Base-by-base conservation (phyloP, 768 basidiomycete species). In the Lactifluus hygrophoroides region DNA sequence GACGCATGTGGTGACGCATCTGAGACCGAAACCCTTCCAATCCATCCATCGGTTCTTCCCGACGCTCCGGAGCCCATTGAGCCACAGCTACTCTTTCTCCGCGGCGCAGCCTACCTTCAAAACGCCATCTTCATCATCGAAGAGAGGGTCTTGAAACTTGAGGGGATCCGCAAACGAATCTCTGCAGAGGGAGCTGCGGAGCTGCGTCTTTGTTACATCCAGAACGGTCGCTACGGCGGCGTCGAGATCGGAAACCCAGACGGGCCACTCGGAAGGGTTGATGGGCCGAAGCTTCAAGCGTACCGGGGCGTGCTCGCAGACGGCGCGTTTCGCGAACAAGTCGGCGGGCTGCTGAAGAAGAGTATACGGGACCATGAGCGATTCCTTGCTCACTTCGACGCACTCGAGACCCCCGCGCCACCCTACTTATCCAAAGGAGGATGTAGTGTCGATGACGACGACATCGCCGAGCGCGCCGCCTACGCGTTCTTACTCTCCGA, bases 31-130 rank as follows among this genome's bases (percentile, higher is more conserved):
- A 72, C 74, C 0, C 69, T 77, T 17, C 68, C 77, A 38, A 69
- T 84, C n/a, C 89, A 90, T 67, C 84, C 86, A 4, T 90, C 88
- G 6, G 79, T 83, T 32, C 77, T 82, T 3, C 84, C 87, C 5
- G 83, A 86, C 62, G 86, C 89, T 11, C 91, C 92, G 0, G 88
- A 92, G 57, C 89, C 93, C 37, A 83, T 94, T 55, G 92, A 94
- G 67, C 85, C 83, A 0, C 92, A 94, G 66, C 73, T 89, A 23
- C 72, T 91, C 85, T 94, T 94, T 73, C 75, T 90, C 28, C 84
- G 92, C 46, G 92, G 87, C 3, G 85, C 89, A 3, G 84, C 90
- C 3, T 86, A 89, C 70, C 77, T 94, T 3, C 89, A 90, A 64
- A 85, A 91, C 28, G 88, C 88, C 0, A 73, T 90, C 4, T 75